Conservation (phyloP, 2,329 filamentous ascomycete genomes). For the Fusarium dlaminii region DNA sequence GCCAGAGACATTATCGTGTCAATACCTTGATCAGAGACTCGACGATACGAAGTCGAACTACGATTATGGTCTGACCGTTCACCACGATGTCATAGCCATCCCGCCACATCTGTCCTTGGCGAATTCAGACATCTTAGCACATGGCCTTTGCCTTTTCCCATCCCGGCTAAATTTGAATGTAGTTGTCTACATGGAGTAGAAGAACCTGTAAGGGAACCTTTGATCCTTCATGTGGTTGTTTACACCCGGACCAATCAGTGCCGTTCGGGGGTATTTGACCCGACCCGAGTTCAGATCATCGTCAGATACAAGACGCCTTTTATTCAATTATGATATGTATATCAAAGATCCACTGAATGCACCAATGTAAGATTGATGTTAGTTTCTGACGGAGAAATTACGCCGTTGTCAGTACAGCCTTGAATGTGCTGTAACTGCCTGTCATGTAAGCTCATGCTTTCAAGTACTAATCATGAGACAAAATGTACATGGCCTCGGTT, state of each 20-base stretch:
- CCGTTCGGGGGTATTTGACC: background rate
- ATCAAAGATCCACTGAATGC: background rate
- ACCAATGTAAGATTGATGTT: background rate
- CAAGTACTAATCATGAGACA: background rate
- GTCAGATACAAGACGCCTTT: background rate
- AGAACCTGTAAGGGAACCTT: background rate
- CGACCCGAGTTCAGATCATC: constrained; percentile 12
- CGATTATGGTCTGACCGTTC: constrained; percentile 17
- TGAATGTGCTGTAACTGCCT: background rate
- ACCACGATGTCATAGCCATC: background rate
- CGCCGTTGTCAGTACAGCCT: background rate
- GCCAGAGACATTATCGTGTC: background rate
- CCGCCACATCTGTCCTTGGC: background rate
- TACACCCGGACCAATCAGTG: constrained; percentile 29
- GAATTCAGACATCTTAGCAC: background rate
- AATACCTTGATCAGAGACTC: background rate
- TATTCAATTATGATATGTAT: background rate
- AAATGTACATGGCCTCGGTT: background rate
- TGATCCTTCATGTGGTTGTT: constrained; percentile 1
- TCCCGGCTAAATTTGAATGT: constrained; percentile 20
- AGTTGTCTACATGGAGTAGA: background rate
- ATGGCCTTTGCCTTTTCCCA: background rate
- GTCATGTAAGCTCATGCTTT: too few species aligned
- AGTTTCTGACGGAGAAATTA: background rate
- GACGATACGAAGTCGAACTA: constrained; percentile 5